Conservation (phyloP, 768 basidiomycete genomes). For the Agaricus blazei region DNA sequence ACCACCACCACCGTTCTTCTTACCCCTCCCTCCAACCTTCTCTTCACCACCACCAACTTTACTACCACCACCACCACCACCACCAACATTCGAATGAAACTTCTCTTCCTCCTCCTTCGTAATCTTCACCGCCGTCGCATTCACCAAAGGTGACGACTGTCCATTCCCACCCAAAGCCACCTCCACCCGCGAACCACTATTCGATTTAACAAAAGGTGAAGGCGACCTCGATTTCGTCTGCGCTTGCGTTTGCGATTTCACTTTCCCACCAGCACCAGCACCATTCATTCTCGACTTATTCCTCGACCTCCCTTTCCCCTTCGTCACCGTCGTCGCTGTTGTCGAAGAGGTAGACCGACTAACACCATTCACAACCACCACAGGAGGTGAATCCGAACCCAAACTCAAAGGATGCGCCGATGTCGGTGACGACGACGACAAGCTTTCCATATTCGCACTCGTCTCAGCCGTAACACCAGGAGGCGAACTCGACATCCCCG, state of each 20-base stretch:
- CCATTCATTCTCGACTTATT: no score
- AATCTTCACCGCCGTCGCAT: background rate
- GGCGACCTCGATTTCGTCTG: background rate
- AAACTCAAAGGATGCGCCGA: no score
- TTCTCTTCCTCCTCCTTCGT: constrained; percentile 9
- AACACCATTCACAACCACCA: no score
- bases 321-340: background rate
- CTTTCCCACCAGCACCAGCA: no score
- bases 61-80: background rate
- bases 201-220: background rate
- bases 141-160: no score
- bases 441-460: no score
- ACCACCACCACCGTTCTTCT: background rate
- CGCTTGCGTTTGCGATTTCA: background rate
- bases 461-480: background rate
- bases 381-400: no score
- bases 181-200: no score
- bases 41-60: background rate
- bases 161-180: no score
- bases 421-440: no score
- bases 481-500: background rate
- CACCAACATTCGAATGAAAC: constrained; percentile 6
- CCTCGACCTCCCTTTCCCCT: background rate
- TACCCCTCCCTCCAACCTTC: background rate
- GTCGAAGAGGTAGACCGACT: no score